Percentiles rank a stretch among this genome's conserved stretches.
Conservation (phyloP, 768 basidiomycete genomes). For the Leccinum disarticulatum region DNA sequence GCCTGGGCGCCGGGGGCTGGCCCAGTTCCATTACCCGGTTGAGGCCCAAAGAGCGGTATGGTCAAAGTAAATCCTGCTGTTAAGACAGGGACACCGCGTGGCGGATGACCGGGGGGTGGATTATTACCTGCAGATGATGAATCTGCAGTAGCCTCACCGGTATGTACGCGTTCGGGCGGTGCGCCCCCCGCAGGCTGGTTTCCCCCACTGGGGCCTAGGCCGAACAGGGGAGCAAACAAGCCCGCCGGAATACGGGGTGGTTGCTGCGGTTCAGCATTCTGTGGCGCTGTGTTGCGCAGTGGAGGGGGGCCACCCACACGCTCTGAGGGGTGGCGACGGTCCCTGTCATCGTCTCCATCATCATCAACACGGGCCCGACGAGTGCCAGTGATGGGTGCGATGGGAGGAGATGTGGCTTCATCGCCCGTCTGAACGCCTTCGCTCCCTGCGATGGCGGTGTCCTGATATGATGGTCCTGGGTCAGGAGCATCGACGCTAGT, state of each 20-base stretch:
- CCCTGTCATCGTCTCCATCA: slow-evolving; percentile 59
- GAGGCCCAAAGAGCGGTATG: slow-evolving; percentile 33
- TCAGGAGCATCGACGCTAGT: slow-evolving; percentile 31
- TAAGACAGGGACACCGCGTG: slow-evolving; percentile 23
- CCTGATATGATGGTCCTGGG: slow-evolving; percentile 24
- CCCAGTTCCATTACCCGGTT: slow-evolving; percentile 8
- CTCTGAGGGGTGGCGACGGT: slow-evolving; percentile 65
- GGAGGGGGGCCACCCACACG: slow-evolving; percentile 39
- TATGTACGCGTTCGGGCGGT: slow-evolving; percentile 23
- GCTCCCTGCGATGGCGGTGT: slow-evolving; percentile 28
- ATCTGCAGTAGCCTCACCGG: slow-evolving; percentile 30
- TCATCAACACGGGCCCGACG: slow-evolving; percentile 61
- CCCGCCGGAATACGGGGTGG: slow-evolving; percentile 16
- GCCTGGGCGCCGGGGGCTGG: slow-evolving; percentile 9
- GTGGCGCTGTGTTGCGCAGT: slow-evolving; percentile 22
- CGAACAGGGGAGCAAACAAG: slow-evolving; percentile 30
- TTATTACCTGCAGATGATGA: slow-evolving; percentile 21
- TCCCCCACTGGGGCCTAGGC: slow-evolving; percentile 11
- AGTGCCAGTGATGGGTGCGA: slow-evolving; percentile 34
- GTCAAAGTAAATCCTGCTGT: slow-evolving; percentile 36
- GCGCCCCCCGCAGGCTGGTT: slow-evolving; percentile 17
- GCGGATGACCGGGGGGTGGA: slow-evolving; percentile 22
- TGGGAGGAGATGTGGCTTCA: slow-evolving; percentile 31
- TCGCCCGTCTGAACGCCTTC: slow-evolving; percentile 31
- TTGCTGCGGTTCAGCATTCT: slow-evolving; percentile 24